phyloP scores from a whole-genome alignment of 2,329 filamentous ascomycete genomes.

The Ambrosiella xylebori region DNA sequence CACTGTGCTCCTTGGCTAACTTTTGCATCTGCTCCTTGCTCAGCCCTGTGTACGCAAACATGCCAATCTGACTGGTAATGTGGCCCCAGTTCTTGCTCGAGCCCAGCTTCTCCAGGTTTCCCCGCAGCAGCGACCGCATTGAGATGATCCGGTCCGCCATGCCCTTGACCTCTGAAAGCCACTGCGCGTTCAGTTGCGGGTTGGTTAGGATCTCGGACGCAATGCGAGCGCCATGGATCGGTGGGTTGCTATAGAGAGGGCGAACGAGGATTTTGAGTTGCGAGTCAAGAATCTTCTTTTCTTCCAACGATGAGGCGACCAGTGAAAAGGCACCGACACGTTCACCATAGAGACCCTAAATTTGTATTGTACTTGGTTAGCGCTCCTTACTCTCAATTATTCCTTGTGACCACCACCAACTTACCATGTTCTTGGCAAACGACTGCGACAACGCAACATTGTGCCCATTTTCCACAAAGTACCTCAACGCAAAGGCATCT shows the following conservation, averaged over 20 bases:
- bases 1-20: constrained; percentile 86
- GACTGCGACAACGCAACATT: constrained; percentile 77
- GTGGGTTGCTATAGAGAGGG: constrained; percentile 95
- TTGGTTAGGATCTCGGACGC: constrained; percentile 84
- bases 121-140: constrained; percentile 88
- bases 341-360: constrained; percentile 86
- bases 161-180: constrained; percentile 89
- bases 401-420: constrained; percentile 15
- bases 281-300: constrained; percentile 90
- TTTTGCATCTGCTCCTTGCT: constrained; percentile 79
- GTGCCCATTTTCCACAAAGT: constrained; percentile 89
- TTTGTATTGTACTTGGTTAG: background rate
- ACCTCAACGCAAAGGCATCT: constrained; percentile 81
- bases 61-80: constrained; percentile 97
- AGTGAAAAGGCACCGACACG: constrained; percentile 94
- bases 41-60: constrained; percentile 97
- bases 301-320: constrained; percentile 65
- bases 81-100: constrained; percentile 97
- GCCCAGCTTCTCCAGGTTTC: constrained; percentile 85
- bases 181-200: constrained; percentile 71
- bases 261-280: constrained; percentile 98
- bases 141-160: constrained; percentile 99
- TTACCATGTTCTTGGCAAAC: constrained; percentile 98
- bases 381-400: background rate
- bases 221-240: constrained; percentile 88